Conservation (phyloP, 2,329 filamentous ascomycete genomes). For the Claviceps digitariae region DNA sequence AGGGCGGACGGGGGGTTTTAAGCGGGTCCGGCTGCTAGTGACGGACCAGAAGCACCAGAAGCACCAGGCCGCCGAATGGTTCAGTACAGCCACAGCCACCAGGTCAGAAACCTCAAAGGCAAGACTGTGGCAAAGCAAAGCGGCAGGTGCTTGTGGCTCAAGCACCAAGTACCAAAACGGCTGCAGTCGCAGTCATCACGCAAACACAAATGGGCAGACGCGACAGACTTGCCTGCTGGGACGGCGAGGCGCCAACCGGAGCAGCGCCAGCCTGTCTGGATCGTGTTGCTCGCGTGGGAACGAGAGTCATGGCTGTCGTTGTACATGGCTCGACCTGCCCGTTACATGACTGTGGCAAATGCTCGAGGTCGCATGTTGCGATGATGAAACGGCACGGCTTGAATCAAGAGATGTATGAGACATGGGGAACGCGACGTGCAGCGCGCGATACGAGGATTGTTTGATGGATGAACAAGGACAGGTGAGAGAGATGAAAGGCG, state of each 20-base stretch:
- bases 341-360: background rate
- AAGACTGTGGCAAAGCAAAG: no score
- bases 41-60: background rate
- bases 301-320: no score
- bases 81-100: no score
- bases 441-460: background rate
- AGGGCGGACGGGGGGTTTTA: background rate
- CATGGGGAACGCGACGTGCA: no score
- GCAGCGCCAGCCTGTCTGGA: background rate
- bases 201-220: no score
- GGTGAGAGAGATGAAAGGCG: background rate
- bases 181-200: no score
- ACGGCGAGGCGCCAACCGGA: background rate
- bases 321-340: no score
- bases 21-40: background rate
- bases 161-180: no score
- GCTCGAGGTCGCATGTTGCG: background rate
- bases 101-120: no score
- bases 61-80: no score
- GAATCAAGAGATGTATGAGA: background rate
- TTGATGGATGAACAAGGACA: background rate
- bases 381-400: background rate
- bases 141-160: no score
- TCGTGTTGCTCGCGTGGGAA: background rate
- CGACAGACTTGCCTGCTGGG: slow-evolving; percentile 1